Base-by-base conservation (phyloP, 495 filamentous ascomycete species). In the Xylaria telfairii region DNA sequence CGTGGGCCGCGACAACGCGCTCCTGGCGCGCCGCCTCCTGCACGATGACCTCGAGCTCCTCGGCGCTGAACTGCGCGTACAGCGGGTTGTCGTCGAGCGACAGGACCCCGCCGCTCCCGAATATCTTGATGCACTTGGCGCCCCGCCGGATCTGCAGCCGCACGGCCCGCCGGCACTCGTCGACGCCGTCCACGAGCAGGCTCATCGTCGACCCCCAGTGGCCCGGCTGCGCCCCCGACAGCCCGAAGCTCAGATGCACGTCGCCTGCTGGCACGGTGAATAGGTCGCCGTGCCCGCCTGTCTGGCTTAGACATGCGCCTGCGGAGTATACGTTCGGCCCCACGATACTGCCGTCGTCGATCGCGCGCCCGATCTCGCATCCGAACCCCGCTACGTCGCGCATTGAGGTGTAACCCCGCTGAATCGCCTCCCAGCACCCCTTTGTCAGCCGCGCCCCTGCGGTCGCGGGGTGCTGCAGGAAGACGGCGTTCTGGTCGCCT, bases 351-450 rank as follows among this genome's bases (percentile, higher is more conserved):
- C 84, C 85, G 51, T 84, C 82, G 42, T 80, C 73, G 41, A 88
- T 79, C 13, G 84, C 86, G 32, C 73, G 72, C 12, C 74, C 65
- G 0, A 87, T 60, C 62, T 88, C 81, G 54, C 81, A 79, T 2
- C 79, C 86, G 57, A 68, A 79, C 7, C 85, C 85, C 3, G 80
- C 85, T 5, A 86, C 70, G 69, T 87, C 86, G 32, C 86, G 81
- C 3, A 86, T 69, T 30, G 86, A 87, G n/a, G 86, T 88, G 72
- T 84, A 87, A 0, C 86, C 86, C 1, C 83, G 78, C 75, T 84
- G 78, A 5, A 88, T 65, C 0, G 83, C 79, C 57, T 77, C 79
- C 70, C 77, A 79, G 59, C 82, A 78, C 39, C 83, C 81, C 12
- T 74, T 76, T 0, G 82, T 77, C 24, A 77, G 75, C 0, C 83